These are phyloP conservation scores for Rhododendron molle DNA, from an alignment of 148 eudicot species.

Conservation along the genomic window DNA sequence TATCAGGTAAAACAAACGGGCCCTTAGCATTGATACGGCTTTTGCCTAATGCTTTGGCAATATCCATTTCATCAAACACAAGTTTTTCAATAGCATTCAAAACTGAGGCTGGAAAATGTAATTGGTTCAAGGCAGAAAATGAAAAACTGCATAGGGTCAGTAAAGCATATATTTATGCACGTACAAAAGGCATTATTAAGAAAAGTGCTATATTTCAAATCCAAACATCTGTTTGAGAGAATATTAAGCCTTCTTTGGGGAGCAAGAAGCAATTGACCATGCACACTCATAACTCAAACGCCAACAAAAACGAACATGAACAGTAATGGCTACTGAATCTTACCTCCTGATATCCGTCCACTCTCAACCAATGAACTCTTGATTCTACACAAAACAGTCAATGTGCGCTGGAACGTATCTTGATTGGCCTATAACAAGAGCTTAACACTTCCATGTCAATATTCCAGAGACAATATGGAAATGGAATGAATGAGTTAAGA, in stretches of 20 bases:
- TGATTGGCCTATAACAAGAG: constrained; percentile 62
- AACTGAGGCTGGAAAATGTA: neutral
- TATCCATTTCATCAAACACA: neutral
- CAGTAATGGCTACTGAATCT: neutral
- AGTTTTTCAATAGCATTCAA: neutral
- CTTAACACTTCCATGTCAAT: neutral
- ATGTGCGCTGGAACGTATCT: constrained; percentile 63
- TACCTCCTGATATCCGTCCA: constrained; percentile 49
- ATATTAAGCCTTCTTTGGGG: neutral
- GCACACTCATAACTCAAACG: neutral
- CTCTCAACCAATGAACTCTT: constrained; percentile 35
- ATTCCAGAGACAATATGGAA: neutral
- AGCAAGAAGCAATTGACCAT: neutral
- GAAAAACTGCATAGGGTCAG: neutral
- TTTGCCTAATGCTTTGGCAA: neutral
- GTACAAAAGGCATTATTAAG: neutral
- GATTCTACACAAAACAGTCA: constrained; percentile 79
- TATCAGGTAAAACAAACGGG: neutral
- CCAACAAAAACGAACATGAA: neutral
- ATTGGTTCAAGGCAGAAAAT: neutral
- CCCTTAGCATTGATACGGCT: neutral
- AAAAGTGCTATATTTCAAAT: neutral
- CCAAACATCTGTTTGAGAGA: neutral
- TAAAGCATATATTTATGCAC: neutral
- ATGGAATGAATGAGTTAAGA: neutral